These are phyloP conservation scores for Cryptosporidium baileyi DNA, from an alignment of 169 alveolate species.

Conservation along the genomic window DNA sequence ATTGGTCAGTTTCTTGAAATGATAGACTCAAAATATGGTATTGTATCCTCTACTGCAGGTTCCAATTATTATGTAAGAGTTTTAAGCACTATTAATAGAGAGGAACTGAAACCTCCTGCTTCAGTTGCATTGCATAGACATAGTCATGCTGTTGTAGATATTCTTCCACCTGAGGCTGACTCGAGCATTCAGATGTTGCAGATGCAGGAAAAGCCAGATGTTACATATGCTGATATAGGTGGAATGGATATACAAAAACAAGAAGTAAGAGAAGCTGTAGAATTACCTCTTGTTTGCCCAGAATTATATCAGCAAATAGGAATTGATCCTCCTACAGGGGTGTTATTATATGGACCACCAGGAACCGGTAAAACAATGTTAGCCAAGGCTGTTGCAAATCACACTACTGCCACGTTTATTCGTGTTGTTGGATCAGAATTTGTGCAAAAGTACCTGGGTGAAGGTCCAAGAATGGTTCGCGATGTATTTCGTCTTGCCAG, in stretches of 20 bases:
- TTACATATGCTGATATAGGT: constrained; percentile 98
- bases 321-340: constrained; percentile 99
- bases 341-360: constrained; percentile 98
- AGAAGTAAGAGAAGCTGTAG: constrained; percentile 99
- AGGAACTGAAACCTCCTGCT: constrained; percentile 95
- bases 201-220: constrained; percentile 98
- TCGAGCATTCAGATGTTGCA: constrained; percentile 96
- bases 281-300: constrained; percentile 97
- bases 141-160: constrained; percentile 97
- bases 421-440: constrained; percentile 99
- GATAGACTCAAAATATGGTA: constrained; percentile 96
- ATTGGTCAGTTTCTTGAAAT: constrained; percentile 98
- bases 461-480: constrained; percentile 99
- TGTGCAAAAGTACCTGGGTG: constrained; percentile 98
- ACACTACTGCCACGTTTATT: constrained; percentile 95
- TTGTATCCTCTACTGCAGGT: constrained; percentile 96
- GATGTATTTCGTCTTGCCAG: constrained; percentile 97
- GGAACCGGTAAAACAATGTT: constrained; percentile 99
- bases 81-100: constrained; percentile 97
- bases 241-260: constrained; percentile 98
- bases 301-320: constrained; percentile 98
- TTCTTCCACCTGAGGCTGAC: constrained; percentile 99
- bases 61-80: constrained; percentile 97
- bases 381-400: constrained; percentile 99
- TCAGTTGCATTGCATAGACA: constrained; percentile 99